Evolutionary conservation across 306 rosid species (phyloP), one percentile per base, ranked within the genome.

Genomic region (Prosopis cineraria): DNA sequence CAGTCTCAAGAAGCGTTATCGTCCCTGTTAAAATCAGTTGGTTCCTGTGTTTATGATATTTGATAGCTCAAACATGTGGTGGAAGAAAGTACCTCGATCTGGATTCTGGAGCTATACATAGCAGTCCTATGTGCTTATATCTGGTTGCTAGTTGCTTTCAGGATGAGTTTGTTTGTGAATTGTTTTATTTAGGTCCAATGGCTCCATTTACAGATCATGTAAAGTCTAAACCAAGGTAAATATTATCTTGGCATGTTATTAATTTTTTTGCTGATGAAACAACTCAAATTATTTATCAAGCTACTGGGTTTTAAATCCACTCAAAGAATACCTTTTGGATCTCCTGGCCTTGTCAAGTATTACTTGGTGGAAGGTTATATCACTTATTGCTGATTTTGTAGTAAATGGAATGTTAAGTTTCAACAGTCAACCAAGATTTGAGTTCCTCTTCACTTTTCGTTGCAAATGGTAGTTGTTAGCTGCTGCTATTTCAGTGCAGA

Each of bases 11-110:
- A 37, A 39, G 63, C 25, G 16, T 29, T 64, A n/a, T 10, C 55
- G 29, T 70, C 12, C 30, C 20, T 22, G 31, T 4, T 5, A 44
- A 70, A 17, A 34, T 70, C 41, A 30, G 31, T 19, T 48, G 44
- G 40, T 13, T 14, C 47, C 75, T 19, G 19, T 65, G 70, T 70
- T 70, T 36, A 29, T 47, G 74, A 47, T n/a, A n/a, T n/a, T n/a
- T n/a, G n/a, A n/a, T n/a, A 70, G 43, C 25, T 45, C 43, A 30
- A 45, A 70, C 44, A 29, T 19, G 27, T 10, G 17, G 20, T 14
- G 59, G 40, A 44, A 70, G 39, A 70, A 7, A 33, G 16, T 3
- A 30, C 29, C 41, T 45, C 20, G 30, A 19, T 70, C 19, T 70
- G 41, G 40, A 29, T 30, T 48, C 43, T 70, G 41, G 41, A 10